phyloP scores from a whole-genome alignment of 768 basidiomycete species.

The Naganishia vishniacii region DNA sequence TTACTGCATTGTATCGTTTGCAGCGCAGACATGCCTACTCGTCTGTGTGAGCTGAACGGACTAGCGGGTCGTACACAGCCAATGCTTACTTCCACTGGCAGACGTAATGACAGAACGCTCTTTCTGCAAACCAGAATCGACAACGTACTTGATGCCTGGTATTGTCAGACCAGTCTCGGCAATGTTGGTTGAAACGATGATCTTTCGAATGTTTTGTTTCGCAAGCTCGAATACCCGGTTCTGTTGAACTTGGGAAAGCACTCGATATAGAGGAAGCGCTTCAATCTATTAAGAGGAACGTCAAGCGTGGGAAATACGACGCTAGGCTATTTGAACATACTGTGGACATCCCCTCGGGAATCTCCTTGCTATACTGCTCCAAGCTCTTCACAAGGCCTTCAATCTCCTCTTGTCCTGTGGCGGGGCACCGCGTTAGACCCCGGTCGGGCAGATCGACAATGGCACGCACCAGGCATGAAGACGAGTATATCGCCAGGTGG shows the following conservation, averaged over 20 bases:
- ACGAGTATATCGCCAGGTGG: constrained; percentile 83
- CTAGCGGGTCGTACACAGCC: too few species aligned
- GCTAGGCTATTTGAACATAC: too few species aligned
- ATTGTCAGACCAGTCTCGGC: constrained; percentile 98
- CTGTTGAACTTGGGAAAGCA: constrained; percentile 72
- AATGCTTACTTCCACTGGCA: constrained; percentile 11
- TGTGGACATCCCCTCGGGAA: constrained; percentile 58
- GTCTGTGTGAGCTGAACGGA: too few species aligned
- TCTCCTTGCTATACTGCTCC: constrained; percentile 60
- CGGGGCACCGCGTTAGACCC: neutral
- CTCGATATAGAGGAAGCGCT: constrained; percentile 77
- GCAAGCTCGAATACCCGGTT: constrained; percentile 67
- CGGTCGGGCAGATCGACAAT: neutral
- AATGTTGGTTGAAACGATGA: constrained; percentile 94
- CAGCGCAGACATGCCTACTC: constrained; percentile 24
- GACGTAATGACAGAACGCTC: constrained; percentile 57
- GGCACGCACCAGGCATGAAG: constrained; percentile 71
- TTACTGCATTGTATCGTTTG: constrained; percentile 53
- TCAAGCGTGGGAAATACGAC: too few species aligned
- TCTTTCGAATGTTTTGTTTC: constrained; percentile 69
- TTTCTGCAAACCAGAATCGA: constrained; percentile 93
- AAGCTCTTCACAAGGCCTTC: constrained; percentile 77
- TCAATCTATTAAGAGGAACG: constrained; percentile 55
- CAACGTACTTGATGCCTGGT: constrained; percentile 88
- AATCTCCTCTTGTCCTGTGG: constrained; percentile 87